Base-by-base conservation (phyloP, 306 rosid genomes). In the Cicer pinnatifidum region DNA sequence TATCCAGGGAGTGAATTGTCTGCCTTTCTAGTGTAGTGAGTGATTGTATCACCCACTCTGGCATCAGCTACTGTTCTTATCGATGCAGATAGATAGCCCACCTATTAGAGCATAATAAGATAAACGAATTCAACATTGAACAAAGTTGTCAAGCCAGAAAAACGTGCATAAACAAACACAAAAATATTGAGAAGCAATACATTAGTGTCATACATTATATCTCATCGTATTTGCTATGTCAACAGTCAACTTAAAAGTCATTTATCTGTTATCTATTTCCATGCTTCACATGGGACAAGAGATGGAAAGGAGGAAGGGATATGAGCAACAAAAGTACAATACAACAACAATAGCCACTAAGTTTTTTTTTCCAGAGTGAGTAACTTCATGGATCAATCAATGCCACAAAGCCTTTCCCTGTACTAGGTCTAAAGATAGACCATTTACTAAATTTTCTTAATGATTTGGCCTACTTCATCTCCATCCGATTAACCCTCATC, bases 11-110 rank as follows among this genome's bases (percentile, higher is more conserved):
- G 89, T 6, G 89, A 88, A n/a, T 52, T 82, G 64, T 83, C 94
- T 0, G 98, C 98, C 86, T 74, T 83, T 74, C 89, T 84, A 8
- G 80, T 48, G 71, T 79, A 73, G 73, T 85, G 85, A 9, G 98
- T 93, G 63, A 93, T 77, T 8, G 98, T 93, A 82, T 93, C 97
- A 15, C 98, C 98, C 59, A 93, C 98, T 79, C 98, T 85, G 1
- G 98, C 98, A 88, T 93, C 98, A 48, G 97, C 97, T 28, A 93
- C 98, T 11, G 93, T 86, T 84, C 98, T 88, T 84, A 93, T 88
- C 66, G 98, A 93, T 75, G 98, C 98, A 51, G 98, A 89, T 71
- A 93, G 83, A 82, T 89, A 93, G 57, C 98, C 98, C 58, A 93
- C 98, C 97, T 91, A 77, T 59, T 63, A 67, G 56, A 71, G 75